A percentile compares a stretch with the other conserved stretches of the same genome.
These are phyloP conservation scores for Vicia faba DNA, from an alignment of 306 rosid species.

Conservation along the genomic window DNA sequence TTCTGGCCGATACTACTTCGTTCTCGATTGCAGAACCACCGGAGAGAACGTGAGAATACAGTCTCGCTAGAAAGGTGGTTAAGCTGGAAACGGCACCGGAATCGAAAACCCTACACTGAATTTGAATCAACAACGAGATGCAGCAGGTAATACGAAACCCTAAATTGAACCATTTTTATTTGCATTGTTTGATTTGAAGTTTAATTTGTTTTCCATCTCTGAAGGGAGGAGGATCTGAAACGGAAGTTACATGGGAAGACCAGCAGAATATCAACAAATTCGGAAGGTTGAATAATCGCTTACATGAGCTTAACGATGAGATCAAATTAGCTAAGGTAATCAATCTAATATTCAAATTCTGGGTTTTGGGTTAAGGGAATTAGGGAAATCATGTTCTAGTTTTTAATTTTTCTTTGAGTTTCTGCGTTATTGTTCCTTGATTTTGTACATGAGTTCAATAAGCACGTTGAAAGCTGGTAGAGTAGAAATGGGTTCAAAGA, in stretches of 20 bases:
- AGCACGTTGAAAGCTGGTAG: not conserved
- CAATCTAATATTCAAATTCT: not conserved
- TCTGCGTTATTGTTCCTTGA: not conserved
- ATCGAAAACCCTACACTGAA: slow-evolving; percentile 30
- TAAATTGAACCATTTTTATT: slow-evolving; percentile 12
- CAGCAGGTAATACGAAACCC: slow-evolving; percentile 60
- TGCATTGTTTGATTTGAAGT: not conserved
- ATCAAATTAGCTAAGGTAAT: slow-evolving; percentile 74
- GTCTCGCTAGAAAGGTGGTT: not conserved
- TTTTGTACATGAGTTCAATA: not conserved
- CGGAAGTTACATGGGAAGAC: slow-evolving; percentile 89
- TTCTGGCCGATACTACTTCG: not conserved
- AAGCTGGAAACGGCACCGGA: not conserved
- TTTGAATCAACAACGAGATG: slow-evolving; percentile 40
- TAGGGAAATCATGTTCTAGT: not conserved
- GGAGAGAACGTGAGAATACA: not conserved
- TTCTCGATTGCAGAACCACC: not conserved
- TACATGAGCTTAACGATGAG: slow-evolving; percentile 94
- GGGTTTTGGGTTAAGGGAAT: not conserved
- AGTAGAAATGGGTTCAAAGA: not conserved
- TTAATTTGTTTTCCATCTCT: not conserved
- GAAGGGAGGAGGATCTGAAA: slow-evolving; percentile 77
- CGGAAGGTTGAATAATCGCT: slow-evolving; percentile 83
- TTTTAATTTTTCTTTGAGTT: no score
- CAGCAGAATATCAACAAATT: slow-evolving; percentile 88